phyloP scores from a whole-genome alignment of 2,329 filamentous ascomycete species.

The Neophaeococcomyces mojaviensis region DNA sequence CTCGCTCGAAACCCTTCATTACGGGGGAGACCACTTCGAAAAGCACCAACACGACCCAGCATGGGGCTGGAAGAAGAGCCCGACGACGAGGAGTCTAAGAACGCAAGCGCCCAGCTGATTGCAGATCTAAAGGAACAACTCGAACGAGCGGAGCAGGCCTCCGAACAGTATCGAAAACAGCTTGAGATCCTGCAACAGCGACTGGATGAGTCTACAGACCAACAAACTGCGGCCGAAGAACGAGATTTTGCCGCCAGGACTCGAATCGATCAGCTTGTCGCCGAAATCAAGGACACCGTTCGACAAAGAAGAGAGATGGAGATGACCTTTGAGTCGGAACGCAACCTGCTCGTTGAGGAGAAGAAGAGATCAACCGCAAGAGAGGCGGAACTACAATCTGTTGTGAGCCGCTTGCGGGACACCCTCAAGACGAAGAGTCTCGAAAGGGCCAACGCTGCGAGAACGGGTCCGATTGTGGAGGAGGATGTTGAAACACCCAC shows the following conservation, averaged over 20 bases:
- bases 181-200: slow-evolving; percentile 74
- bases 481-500: background rate
- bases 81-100: slow-evolving; percentile 63
- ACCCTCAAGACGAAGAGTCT: slow-evolving; percentile 67
- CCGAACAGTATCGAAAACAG: slow-evolving; percentile 77
- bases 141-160: slow-evolving; percentile 67
- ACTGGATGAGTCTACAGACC: slow-evolving; percentile 73
- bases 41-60: slow-evolving; percentile 29
- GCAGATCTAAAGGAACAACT: slow-evolving; percentile 80
- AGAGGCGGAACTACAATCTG: slow-evolving; percentile 83
- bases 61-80: slow-evolving; percentile 35
- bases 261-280: slow-evolving; percentile 69
- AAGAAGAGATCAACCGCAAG: slow-evolving; percentile 78
- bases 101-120: slow-evolving; percentile 68
- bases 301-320: slow-evolving; percentile 87
- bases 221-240: slow-evolving; percentile 83
- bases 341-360: slow-evolving; percentile 78
- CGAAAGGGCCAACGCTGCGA: slow-evolving; percentile 40
- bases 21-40: slow-evolving; percentile 29
- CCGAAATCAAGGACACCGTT: slow-evolving; percentile 75
- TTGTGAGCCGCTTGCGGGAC: slow-evolving; percentile 89
- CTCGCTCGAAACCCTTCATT: slow-evolving; percentile 53
- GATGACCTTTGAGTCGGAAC: slow-evolving; percentile 83
- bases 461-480: slow-evolving; percentile 3
- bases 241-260: slow-evolving; percentile 79